phyloP scores from a whole-genome alignment of 1,284 basidiomycete species.

The Pascua guehoae region DNA sequence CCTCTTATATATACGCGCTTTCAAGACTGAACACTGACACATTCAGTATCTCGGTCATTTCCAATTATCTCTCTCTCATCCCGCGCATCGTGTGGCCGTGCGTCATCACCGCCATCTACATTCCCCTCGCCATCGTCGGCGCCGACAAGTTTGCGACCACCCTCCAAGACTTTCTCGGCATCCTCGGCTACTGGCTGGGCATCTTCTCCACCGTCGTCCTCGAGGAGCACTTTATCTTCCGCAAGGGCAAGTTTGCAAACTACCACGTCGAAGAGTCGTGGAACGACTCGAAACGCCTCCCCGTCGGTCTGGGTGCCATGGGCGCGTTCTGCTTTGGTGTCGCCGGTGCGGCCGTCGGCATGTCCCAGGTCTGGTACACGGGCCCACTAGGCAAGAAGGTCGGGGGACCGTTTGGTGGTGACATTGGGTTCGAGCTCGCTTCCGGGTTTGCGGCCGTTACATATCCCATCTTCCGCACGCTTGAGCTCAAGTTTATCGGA shows the following conservation, averaged over 20 bases:
- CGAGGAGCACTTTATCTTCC: slow-evolving; percentile 49
- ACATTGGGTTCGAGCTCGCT: slow-evolving; percentile 42
- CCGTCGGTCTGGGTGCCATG: slow-evolving; percentile 29
- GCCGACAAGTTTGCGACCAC: slow-evolving; percentile 39
- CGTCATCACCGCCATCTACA: slow-evolving; percentile 45
- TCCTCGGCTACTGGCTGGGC: slow-evolving; percentile 41
- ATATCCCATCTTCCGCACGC: slow-evolving; percentile 37
- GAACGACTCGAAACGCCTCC: slow-evolving; percentile 30
- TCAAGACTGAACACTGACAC: background rate
- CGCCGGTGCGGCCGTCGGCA: slow-evolving; percentile 38
- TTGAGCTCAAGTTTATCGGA: slow-evolving; percentile 29
- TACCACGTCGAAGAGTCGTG: slow-evolving; percentile 39
- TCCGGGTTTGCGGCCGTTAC: slow-evolving; percentile 33
- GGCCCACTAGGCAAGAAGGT: slow-evolving; percentile 27
- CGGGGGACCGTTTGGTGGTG: slow-evolving; percentile 28
- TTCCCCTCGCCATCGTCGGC: slow-evolving; percentile 44
- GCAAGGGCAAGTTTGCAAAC: slow-evolving; percentile 34
- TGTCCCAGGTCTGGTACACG: slow-evolving; percentile 42
- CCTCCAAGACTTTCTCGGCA: slow-evolving; percentile 27
- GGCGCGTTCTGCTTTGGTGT: slow-evolving; percentile 26
- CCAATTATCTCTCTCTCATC: slow-evolving; percentile 36
- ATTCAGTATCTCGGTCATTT: slow-evolving; percentile 35
- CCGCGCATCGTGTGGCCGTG: slow-evolving; percentile 47
- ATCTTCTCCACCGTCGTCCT: slow-evolving; percentile 45
- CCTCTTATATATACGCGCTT: background rate